Evolutionary conservation across 148 eudicot genomes (phyloP).

Genomic region (Camellia japonica): DNA sequence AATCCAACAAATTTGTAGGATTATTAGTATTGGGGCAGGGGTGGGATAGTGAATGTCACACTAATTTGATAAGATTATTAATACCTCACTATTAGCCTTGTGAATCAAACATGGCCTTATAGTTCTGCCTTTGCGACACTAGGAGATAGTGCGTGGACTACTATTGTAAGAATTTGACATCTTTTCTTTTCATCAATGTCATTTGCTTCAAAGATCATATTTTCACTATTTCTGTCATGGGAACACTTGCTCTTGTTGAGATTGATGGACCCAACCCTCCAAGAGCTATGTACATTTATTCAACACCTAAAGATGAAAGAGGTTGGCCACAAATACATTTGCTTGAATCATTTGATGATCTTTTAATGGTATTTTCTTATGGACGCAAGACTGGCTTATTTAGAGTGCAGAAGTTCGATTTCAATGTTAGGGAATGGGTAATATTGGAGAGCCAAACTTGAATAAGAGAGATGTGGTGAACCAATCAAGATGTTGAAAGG

Average conservation of each 20-base stretch:
- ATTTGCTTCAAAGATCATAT: background rate
- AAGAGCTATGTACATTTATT: background rate
- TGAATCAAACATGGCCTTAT: no score
- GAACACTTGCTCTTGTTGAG: background rate
- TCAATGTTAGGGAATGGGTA: no score
- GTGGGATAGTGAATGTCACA: no score
- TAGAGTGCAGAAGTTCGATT: no score
- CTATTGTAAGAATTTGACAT: background rate
- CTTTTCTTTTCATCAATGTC: background rate
- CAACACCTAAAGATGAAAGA: background rate
- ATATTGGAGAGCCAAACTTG: background rate
- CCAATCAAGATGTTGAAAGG: no score
- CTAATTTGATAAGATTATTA: no score
- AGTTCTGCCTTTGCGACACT: background rate
- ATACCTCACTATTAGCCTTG: no score
- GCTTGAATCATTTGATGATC: background rate
- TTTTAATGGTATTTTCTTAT: background rate
- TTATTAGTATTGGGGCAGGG: no score
- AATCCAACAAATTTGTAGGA: no score
- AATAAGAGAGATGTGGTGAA: no score
- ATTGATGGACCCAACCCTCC: background rate
- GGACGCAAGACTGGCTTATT: no score
- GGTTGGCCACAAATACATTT: background rate
- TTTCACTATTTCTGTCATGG: background rate
- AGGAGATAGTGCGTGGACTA: background rate